These are phyloP conservation scores for Juglanconis oblonga DNA, from an alignment of 2,329 filamentous ascomycete species.

Conservation along the genomic window DNA sequence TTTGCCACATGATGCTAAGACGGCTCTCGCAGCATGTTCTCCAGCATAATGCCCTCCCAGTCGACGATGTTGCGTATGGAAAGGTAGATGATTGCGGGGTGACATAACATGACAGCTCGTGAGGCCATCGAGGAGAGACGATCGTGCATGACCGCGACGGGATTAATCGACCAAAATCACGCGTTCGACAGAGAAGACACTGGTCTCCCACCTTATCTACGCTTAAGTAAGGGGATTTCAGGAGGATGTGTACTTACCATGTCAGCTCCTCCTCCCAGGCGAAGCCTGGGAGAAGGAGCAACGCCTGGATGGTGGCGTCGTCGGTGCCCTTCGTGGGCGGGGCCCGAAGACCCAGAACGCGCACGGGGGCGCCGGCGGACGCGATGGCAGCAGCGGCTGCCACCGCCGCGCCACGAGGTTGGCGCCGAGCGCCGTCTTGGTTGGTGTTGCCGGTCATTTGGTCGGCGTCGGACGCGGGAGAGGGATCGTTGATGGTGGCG, in stretches of 20 bases:
- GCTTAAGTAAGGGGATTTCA: not conserved
- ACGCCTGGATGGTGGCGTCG: conserved; percentile 2
- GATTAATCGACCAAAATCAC: too few species aligned
- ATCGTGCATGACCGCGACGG: too few species aligned
- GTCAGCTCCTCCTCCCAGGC: not conserved
- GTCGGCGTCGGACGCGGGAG: not conserved
- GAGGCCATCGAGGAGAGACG: too few species aligned
- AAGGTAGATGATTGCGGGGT: too few species aligned
- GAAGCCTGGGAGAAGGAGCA: conserved; percentile 15
- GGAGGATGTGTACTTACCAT: not conserved
- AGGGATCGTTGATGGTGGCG: not conserved
- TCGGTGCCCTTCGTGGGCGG: not conserved
- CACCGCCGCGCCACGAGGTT: not conserved
- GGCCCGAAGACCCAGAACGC: not conserved
- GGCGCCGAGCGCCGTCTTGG: not conserved
- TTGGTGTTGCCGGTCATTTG: not conserved
- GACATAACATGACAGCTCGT: too few species aligned
- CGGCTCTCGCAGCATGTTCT: too few species aligned
- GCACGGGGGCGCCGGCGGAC: not conserved
- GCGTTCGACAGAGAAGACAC: too few species aligned
- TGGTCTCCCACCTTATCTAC: too few species aligned
- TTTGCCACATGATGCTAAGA: too few species aligned
- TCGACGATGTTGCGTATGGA: too few species aligned
- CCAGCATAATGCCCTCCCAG: too few species aligned
- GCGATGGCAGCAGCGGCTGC: not conserved